Percentiles rank a stretch among this genome's conserved stretches.
Evolutionary conservation across 768 basidiomycete species (phyloP).

Genomic region (Tephrocybe sp.): DNA sequence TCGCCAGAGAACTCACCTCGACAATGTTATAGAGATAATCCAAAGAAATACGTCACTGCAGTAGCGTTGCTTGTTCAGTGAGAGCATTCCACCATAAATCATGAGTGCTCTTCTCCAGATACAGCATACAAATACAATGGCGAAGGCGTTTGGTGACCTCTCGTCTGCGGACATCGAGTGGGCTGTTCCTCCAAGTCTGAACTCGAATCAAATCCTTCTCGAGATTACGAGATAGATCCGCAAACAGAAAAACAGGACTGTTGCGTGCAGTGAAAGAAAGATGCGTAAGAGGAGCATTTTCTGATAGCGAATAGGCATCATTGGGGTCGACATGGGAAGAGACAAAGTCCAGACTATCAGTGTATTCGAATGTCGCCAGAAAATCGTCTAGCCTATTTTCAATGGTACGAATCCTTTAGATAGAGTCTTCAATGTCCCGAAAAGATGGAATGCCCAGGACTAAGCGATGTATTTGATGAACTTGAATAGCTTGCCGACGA

Average conservation of each 20-base stretch:
- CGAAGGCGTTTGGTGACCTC: neutral
- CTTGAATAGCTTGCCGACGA: neutral
- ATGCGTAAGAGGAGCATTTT: neutral
- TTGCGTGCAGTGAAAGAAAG: neutral
- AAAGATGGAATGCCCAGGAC: neutral
- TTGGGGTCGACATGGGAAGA: neutral
- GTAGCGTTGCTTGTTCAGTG: neutral
- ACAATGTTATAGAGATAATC: too few species aligned
- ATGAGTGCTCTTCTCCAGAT: neutral
- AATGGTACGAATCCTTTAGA: neutral
- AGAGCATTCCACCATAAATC: neutral
- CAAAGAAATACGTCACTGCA: neutral
- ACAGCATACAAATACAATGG: neutral
- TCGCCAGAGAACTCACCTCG: too few species aligned
- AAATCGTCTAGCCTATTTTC: constrained; percentile 1
- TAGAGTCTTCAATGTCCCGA: neutral
- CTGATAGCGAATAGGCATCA: neutral
- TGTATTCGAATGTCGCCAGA: neutral
- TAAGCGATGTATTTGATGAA: neutral
- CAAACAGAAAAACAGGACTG: neutral
- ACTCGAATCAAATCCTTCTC: neutral
- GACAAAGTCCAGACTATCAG: neutral
- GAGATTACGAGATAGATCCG: neutral
- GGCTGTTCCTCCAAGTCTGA: neutral
- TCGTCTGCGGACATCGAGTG: neutral